Percentiles rank a stretch among this genome's conserved stretches.
phyloP scores from a whole-genome alignment of 495 filamentous ascomycete species.

The Neurospora intermedia region DNA sequence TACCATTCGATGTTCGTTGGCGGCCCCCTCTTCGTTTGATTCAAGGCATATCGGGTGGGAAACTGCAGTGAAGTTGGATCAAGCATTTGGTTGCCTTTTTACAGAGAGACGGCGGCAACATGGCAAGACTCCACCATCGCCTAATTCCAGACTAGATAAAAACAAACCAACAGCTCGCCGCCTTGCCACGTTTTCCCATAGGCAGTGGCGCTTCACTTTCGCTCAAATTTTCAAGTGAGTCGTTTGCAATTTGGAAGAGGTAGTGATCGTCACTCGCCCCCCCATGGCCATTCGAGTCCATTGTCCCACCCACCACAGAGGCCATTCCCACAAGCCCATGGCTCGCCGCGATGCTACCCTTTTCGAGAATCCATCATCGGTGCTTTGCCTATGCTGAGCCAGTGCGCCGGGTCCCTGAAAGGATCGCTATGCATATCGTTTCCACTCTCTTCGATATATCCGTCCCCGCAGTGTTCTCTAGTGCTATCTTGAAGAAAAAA shows the following conservation, averaged over 20 bases:
- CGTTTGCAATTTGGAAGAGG: not conserved
- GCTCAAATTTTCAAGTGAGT: not conserved
- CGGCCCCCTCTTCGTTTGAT: not conserved
- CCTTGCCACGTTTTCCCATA: not conserved
- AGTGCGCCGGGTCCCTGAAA: not conserved
- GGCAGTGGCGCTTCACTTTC: not conserved
- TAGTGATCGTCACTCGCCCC: not conserved
- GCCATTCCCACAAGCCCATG: not conserved
- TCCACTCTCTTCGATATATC: not conserved
- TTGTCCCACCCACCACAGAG: not conserved
- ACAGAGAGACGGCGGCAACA: not conserved
- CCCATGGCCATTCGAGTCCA: not conserved
- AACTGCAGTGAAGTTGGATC: not conserved
- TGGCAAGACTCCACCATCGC: not conserved
- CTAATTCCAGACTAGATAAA: not conserved
- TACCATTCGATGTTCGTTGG: not conserved
- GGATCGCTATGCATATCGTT: not conserved
- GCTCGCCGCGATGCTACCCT: not conserved
- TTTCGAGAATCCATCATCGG: not conserved
- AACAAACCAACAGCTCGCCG: not conserved
- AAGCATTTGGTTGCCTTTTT: not conserved
- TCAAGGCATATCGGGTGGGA: not conserved
- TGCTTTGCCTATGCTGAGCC: not conserved
- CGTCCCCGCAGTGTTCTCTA: not conserved
- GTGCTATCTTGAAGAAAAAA: not conserved